Percentiles rank a stretch among this genome's conserved stretches.
Conservation (phyloP, 768 basidiomycete genomes). For the Lyophyllum atratum region DNA sequence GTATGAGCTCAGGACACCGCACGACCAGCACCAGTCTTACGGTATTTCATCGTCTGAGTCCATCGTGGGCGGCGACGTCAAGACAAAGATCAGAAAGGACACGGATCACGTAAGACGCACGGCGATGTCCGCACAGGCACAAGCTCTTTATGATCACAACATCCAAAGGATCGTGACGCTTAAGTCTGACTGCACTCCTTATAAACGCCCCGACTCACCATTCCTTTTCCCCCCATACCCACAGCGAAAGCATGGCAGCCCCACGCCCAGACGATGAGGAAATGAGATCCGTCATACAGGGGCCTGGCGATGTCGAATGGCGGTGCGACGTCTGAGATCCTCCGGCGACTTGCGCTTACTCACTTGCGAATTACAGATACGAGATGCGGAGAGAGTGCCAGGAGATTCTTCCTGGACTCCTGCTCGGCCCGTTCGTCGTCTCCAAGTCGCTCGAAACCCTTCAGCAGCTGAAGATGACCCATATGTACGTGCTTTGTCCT, state of each 20-base stretch:
- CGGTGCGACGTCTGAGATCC: conserved; percentile 38
- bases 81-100: neutral
- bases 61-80: conserved; percentile 27
- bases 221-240: neutral
- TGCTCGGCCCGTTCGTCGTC: conserved; percentile 86
- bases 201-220: neutral
- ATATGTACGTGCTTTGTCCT: conserved; percentile 57
- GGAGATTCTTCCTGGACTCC: conserved; percentile 81
- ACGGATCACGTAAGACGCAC: conserved; percentile 12
- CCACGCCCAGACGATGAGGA: conserved; percentile 34
- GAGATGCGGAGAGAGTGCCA: conserved; percentile 97
- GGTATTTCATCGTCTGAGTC: conserved; percentile 64
- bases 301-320: conserved; percentile 85
- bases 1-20: neutral
- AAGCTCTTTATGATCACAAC: neutral
- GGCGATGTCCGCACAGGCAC: neutral
- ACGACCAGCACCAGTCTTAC: conserved; percentile 24
- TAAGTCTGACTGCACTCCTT: neutral
- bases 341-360: neutral
- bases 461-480: conserved; percentile 67
- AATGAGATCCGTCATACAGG: conserved; percentile 67
- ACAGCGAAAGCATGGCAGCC: neutral
- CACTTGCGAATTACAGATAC: conserved; percentile 50
- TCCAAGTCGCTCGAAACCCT: conserved; percentile 81
- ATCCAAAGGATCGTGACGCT: neutral